Evolutionary conservation across 805 yeast species (phyloP).

Genomic region (Candida maris): DNA sequence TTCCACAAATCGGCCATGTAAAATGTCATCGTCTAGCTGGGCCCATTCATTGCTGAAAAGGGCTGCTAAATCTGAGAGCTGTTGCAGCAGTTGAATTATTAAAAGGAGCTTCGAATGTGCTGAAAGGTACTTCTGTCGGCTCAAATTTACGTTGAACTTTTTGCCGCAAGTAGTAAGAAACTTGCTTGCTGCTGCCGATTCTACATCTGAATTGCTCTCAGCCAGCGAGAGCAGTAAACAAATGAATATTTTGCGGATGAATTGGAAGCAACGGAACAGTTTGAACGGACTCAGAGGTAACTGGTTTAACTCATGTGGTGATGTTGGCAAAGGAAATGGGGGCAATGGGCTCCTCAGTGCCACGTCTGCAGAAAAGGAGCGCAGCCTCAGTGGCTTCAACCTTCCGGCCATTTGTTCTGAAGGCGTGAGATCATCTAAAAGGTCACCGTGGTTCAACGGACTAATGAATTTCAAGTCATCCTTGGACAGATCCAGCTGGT

Average conservation of each 20-base stretch:
- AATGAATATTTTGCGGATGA: conserved; percentile 21
- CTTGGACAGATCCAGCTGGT: conserved; percentile 23
- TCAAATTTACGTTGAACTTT: conserved; percentile 15
- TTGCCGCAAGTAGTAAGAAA: conserved; percentile 14
- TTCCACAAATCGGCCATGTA: conserved; percentile 2
- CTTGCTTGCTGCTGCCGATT: conserved; percentile 6
- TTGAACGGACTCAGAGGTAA: conserved; percentile 15
- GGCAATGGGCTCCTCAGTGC: conserved; percentile 1
- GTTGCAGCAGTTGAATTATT: conserved; percentile 13
- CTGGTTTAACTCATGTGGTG: conserved; percentile 6
- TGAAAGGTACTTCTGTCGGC: conserved; percentile 1
- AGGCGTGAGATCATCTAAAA: conserved; percentile 8
- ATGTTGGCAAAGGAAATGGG: conserved; percentile 2
- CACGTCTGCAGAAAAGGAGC: conserved; percentile 20
- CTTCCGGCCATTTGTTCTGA: conserved; percentile 2
- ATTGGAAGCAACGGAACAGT: conserved; percentile 15
- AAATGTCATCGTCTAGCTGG: conserved; percentile 3
- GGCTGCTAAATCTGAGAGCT: conserved; percentile 9
- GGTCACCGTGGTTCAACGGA: conserved; percentile 18
- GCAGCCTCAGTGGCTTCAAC: conserved; percentile 19
- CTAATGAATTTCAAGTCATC: conserved; percentile 20
- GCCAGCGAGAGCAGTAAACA: conserved; percentile 22
- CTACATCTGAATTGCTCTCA: conserved; percentile 8
- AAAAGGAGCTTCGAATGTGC: conserved; percentile 14
- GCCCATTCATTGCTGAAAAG: conserved; percentile 15